Percentiles rank a stretch among this genome's conserved stretches.
Evolutionary conservation across 225 moss, liverwort and hornwort species (phyloP).

Genomic region (Polytrichum commune): DNA sequence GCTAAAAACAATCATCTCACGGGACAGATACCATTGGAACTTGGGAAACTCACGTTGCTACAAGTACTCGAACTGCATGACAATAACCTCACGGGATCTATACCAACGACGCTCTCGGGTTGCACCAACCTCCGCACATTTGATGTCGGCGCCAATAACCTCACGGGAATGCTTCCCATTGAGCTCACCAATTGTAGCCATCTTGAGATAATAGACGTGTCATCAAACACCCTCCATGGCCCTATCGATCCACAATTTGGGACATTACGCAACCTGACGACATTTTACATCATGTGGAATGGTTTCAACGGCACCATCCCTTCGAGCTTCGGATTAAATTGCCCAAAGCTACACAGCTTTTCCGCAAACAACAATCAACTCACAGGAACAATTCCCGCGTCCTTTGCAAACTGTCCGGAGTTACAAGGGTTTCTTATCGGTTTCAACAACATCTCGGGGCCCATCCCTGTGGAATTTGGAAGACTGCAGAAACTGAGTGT

Average conservation of each 20-base stretch:
- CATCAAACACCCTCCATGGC: constrained; percentile 26
- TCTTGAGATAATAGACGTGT: constrained; percentile 21
- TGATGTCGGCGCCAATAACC: constrained; percentile 35
- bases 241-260: constrained; percentile 23
- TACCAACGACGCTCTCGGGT: constrained; percentile 18
- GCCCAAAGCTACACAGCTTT: constrained; percentile 29
- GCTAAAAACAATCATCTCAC: constrained; percentile 32
- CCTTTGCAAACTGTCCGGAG: constrained; percentile 21
- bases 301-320: constrained; percentile 31
- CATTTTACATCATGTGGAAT: constrained; percentile 36
- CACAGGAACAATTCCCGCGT: constrained; percentile 29
- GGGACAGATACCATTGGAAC: constrained; percentile 15
- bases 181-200: constrained; percentile 18
- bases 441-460: constrained; percentile 34
- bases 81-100: constrained; percentile 25
- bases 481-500: constrained; percentile 35
- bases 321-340: constrained; percentile 28
- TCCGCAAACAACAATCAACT: constrained; percentile 33
- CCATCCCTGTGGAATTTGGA: constrained; percentile 28
- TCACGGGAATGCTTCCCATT: constrained; percentile 29
- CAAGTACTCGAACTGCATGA: constrained; percentile 25
- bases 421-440: constrained; percentile 34
- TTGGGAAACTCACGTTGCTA: constrained; percentile 14
- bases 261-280: constrained; percentile 17
- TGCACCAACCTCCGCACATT: constrained; percentile 25